Base-by-base conservation (phyloP, 306 rosid genomes). In the Prunus mongolica region DNA sequence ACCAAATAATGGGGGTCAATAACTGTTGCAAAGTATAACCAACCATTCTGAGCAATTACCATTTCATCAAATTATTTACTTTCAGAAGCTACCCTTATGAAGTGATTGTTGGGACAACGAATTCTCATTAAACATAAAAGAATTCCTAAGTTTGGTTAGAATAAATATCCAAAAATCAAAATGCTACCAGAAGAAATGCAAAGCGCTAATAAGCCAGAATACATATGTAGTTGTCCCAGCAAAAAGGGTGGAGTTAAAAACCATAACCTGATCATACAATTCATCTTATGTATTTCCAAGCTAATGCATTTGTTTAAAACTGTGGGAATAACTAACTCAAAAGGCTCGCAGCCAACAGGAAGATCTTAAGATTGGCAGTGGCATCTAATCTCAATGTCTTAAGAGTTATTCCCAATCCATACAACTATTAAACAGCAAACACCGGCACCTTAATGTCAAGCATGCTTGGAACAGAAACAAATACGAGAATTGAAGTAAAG, bases 1-100 rank as follows among this genome's bases (percentile, higher is more conserved):
- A 71, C 27, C 76, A 30, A 34, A 73, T 55, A 63, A 62, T 63
- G 69, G 32, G n/a, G 41, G 71, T 78, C 51, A 68, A 54, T 2
- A n/a, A 45, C 65, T 9, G 51, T 32, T 65, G 44, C 16, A 2
- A 76, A 54, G 61, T 45, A 80, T 15, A 46, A 41, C 30, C 63
- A 76, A 50, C 52, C 46, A 15, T 15, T 9, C 22, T 67, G 30
- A 64, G 18, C 12, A 60, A 67, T n/a, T 8, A 30, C 30, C 3
- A 65, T 12, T 10, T 38, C 66, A 70, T 27, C 28, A 19, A 30
- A 69, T 20, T 41, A 28, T 13, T 25, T 6, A 57, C 25, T 73
- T 73, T 22, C 54, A 9, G 22, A 47, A 32, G 45, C 64, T n/a
- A 8, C n/a, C 22, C 56, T 27, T 71, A 8, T 24, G 45, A 50